phyloP scores from a whole-genome alignment of 2,329 filamentous ascomycete species.

The Rutstroemia sp. region DNA sequence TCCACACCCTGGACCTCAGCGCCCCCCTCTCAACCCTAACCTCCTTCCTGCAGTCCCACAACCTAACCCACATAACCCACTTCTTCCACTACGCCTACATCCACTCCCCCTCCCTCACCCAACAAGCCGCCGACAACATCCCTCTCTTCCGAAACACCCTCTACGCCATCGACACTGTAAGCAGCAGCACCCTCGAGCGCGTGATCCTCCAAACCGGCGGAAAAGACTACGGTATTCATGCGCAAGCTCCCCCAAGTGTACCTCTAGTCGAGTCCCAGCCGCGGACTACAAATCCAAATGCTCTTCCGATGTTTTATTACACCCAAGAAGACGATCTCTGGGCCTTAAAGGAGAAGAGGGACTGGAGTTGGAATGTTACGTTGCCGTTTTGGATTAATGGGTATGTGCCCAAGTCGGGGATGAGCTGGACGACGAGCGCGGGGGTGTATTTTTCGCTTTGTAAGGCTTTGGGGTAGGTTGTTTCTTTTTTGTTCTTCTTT shows the following conservation, averaged over 20 bases:
- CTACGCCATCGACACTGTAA: not conserved
- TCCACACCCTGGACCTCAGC: not conserved
- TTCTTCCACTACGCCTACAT: constrained; percentile 6
- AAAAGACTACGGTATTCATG: not conserved
- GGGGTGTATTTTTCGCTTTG: constrained; percentile 1
- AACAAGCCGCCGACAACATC: not conserved
- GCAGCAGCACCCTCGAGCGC: not conserved
- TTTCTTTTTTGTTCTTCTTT: not conserved
- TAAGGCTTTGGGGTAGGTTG: not conserved
- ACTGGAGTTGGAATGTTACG: constrained; percentile 2
- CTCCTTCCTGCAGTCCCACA: not conserved
- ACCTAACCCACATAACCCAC: not conserved
- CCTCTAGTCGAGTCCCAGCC: too few species aligned
- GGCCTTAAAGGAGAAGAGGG: not conserved
- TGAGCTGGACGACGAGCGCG: not conserved
- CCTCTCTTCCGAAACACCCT: not conserved
- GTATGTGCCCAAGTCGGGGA: not conserved
- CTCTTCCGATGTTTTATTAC: not conserved
- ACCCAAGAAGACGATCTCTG: constrained; percentile 1
- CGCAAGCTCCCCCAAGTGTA: not conserved
- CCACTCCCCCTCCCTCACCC: not conserved
- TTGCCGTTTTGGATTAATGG: constrained; percentile 7
- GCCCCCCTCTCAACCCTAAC: not conserved
- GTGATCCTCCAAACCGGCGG: constrained; percentile 4
- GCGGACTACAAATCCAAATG: not conserved